phyloP scores from a whole-genome alignment of 2,329 filamentous ascomycete genomes.

The Penicillium italicum region DNA sequence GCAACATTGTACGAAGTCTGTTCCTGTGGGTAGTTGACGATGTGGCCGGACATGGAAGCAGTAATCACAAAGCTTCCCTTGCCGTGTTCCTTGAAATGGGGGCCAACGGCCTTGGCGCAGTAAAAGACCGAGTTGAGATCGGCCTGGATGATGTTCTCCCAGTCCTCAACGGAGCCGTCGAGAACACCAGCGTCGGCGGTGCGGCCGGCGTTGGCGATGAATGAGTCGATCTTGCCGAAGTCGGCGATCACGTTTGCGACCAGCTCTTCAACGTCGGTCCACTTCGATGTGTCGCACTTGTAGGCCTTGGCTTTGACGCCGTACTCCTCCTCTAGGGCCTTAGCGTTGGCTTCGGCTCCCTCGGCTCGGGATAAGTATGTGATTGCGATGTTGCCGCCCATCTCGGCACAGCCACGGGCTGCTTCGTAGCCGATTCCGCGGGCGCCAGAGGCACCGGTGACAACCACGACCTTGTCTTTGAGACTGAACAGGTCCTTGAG shows the following conservation, averaged over 20 bases:
- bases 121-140: conserved; percentile 81
- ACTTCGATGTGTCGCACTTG: conserved; percentile 60
- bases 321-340: conserved; percentile 57
- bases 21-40: conserved; percentile 59
- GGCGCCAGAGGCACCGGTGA: conserved; percentile 55
- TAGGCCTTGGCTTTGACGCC: conserved; percentile 65
- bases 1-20: conserved; percentile 63
- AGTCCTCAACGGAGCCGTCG: conserved; percentile 66
- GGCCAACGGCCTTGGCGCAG: conserved; percentile 81
- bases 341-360: conserved; percentile 63
- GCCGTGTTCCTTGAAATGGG: conserved; percentile 66
- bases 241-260: conserved; percentile 61
- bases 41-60: conserved; percentile 57
- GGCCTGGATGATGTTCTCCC: conserved; percentile 74
- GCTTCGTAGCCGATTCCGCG: conserved; percentile 66
- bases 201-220: conserved; percentile 67
- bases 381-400: conserved; percentile 61
- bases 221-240: conserved; percentile 66
- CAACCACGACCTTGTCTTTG: conserved; percentile 46
- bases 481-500: conserved; percentile 47
- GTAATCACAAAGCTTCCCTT: conserved; percentile 65
- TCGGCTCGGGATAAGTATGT: conserved; percentile 63
- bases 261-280: conserved; percentile 54
- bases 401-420: conserved; percentile 62
- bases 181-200: conserved; percentile 67